phyloP scores from a whole-genome alignment of 2,329 filamentous ascomycete genomes.

The Neopestalotiopsis clavispora region DNA sequence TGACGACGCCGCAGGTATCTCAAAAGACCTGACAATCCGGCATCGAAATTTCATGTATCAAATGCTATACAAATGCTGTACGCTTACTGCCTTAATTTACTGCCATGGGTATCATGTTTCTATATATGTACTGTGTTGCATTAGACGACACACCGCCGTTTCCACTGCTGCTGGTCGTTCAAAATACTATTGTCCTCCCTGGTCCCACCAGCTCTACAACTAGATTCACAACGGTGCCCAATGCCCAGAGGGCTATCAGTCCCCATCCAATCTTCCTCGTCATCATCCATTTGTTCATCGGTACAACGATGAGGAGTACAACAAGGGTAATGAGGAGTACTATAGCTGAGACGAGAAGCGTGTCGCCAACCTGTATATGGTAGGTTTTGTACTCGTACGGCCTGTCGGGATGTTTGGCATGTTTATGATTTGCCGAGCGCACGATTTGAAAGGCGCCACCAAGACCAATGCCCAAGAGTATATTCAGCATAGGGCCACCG shows the following conservation, averaged over 20 bases:
- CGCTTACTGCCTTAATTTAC: not conserved
- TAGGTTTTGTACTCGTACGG: constrained; percentile 76
- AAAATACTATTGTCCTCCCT: not conserved
- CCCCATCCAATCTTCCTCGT: constrained; percentile 81
- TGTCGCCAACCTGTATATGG: constrained; percentile 81
- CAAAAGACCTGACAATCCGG: not conserved
- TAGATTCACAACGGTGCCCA: constrained; percentile 83
- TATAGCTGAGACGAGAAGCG: constrained; percentile 83
- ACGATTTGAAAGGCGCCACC: constrained; percentile 89
- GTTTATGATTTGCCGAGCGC: constrained; percentile 66
- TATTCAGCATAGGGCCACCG: constrained; percentile 98
- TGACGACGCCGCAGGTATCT: not conserved
- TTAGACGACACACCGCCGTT: not conserved
- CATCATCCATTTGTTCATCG: constrained; percentile 85
- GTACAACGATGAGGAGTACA: constrained; percentile 79
- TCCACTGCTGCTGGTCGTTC: not conserved
- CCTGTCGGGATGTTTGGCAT: constrained; percentile 69
- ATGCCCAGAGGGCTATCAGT: constrained; percentile 78
- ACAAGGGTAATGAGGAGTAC: constrained; percentile 82
- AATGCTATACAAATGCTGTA: not conserved
- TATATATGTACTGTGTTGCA: not conserved
- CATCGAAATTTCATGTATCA: not conserved
- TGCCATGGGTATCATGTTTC: not conserved
- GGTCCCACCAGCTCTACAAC: constrained; percentile 72
- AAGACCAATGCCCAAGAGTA: constrained; percentile 91